Evolutionary conservation across 2,329 filamentous ascomycete genomes (phyloP).

Genomic region (Lasiodiplodia sp.): DNA sequence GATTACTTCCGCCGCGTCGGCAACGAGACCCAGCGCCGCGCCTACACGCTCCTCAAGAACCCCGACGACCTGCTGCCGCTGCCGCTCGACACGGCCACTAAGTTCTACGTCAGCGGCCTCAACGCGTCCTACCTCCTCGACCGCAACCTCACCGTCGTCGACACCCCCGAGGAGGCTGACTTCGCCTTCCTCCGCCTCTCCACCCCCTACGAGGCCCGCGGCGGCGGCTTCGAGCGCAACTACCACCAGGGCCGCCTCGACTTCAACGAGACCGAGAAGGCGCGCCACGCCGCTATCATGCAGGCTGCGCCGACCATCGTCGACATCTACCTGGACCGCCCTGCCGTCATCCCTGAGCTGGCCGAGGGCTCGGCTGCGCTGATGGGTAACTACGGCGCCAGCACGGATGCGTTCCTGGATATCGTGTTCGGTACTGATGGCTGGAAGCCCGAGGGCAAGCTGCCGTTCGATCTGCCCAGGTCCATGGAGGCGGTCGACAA

Average conservation of each 20-base stretch:
- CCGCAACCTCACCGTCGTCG: constrained; percentile 45
- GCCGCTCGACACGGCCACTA: constrained; percentile 34
- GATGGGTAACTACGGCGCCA: constrained; percentile 51
- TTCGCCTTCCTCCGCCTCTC: constrained; percentile 51
- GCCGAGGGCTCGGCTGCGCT: constrained; percentile 49
- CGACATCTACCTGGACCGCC: constrained; percentile 55
- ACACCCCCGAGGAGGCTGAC: constrained; percentile 49
- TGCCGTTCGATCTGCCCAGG: constrained; percentile 58
- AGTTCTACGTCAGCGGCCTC: constrained; percentile 48
- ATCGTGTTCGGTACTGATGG: constrained; percentile 49
- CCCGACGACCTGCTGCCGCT: constrained; percentile 43
- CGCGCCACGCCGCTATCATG: constrained; percentile 51
- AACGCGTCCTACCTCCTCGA: constrained; percentile 42
- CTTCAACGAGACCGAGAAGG: constrained; percentile 50
- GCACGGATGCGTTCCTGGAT: constrained; percentile 54
- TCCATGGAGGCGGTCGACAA: constrained; percentile 53
- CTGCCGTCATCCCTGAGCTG: constrained; percentile 54
- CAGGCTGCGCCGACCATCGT: constrained; percentile 50
- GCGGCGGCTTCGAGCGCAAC: constrained; percentile 50
- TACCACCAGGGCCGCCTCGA: constrained; percentile 53
- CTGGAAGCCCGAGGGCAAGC: constrained; percentile 49
- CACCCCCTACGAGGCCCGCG: constrained; percentile 51
- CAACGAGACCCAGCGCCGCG: constrained; percentile 47
- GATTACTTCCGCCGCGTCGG: constrained; percentile 52
- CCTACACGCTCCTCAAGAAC: constrained; percentile 49